A percentile compares a stretch with the other conserved stretches of the same genome.
These are phyloP conservation scores for Punctularia strigosozonata DNA, from an alignment of 768 basidiomycete genomes.

Conservation along the genomic window DNA sequence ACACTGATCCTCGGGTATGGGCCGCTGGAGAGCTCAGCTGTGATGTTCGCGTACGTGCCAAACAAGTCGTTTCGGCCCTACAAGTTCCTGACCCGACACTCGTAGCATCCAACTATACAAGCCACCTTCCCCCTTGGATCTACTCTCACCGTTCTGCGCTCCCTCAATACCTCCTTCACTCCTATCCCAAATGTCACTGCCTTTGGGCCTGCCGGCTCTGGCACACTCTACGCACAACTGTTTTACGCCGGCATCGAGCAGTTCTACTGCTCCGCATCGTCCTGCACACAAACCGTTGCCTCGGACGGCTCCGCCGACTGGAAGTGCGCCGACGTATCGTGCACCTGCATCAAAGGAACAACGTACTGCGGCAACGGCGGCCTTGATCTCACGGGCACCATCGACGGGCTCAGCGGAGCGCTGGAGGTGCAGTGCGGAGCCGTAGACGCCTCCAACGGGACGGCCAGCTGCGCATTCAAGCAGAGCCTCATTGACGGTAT, in stretches of 20 bases:
- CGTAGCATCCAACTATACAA: conserved; percentile 78
- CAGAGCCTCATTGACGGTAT: conserved; percentile 53
- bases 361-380: conserved; percentile 60
- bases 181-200: conserved; percentile 53
- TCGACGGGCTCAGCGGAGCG: conserved; percentile 53
- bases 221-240: conserved; percentile 56
- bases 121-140: conserved; percentile 59
- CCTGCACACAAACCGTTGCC: conserved; percentile 50
- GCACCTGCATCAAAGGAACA: conserved; percentile 58
- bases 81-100: conserved; percentile 1
- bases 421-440: conserved; percentile 59
- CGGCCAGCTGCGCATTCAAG: conserved; percentile 64
- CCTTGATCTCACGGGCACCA: conserved; percentile 42
- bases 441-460: conserved; percentile 27
- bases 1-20: conserved; percentile 54
- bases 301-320: conserved; percentile 38
- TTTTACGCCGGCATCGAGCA: conserved; percentile 79
- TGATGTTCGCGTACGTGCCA: conserved; percentile 55
- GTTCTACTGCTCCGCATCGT: conserved; percentile 70
- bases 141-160: conserved; percentile 70
- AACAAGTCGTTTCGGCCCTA: not conserved
- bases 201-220: conserved; percentile 39
- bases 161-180: conserved; percentile 54
- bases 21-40: conserved; percentile 81
- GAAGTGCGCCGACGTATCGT: conserved; percentile 63